A percentile compares a stretch with the other conserved stretches of the same genome.
Conservation (phyloP, 108 stramenopile species). For the Nitzschia sp. region DNA sequence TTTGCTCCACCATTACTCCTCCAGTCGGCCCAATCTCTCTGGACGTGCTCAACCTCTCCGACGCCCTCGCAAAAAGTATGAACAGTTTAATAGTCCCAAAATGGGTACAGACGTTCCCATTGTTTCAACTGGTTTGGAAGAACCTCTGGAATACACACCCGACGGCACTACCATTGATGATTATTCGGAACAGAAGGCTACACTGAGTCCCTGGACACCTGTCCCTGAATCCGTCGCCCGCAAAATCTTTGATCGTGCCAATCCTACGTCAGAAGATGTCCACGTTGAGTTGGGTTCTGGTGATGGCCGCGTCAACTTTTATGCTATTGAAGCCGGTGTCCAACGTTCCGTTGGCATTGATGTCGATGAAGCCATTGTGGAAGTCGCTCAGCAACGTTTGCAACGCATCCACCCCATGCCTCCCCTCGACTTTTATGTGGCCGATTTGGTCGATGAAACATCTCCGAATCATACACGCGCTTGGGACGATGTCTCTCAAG, state of each 20-base stretch:
- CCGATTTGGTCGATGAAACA: conserved; percentile 51
- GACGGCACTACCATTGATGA: conserved; percentile 39
- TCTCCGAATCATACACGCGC: conserved; percentile 10
- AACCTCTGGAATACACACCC: conserved; percentile 31
- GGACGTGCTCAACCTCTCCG: background rate
- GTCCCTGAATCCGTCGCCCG: conserved; percentile 70
- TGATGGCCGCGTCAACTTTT: conserved; percentile 84
- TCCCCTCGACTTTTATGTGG: conserved; percentile 62
- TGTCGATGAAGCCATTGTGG: conserved; percentile 71
- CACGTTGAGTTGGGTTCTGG: conserved; percentile 84
- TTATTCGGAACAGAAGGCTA: conserved; percentile 57
- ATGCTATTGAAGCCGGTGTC: conserved; percentile 57
- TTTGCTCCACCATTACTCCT: too few species aligned
- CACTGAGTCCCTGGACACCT: conserved; percentile 81
- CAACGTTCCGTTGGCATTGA: conserved; percentile 67
- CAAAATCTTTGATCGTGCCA: conserved; percentile 71
- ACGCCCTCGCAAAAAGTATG: conserved; percentile 27
- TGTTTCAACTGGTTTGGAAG: conserved; percentile 15
- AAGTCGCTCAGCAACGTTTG: conserved; percentile 45
- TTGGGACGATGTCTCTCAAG: conserved; percentile 38
- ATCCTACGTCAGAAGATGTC: conserved; percentile 43
- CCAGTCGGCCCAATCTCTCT: too few species aligned
- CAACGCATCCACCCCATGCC: conserved; percentile 46
- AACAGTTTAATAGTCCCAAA: conserved; percentile 30
- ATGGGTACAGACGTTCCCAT: conserved; percentile 8